Conservation (phyloP, 140 eudicot genomes). For the Bidens hawaiensis region DNA sequence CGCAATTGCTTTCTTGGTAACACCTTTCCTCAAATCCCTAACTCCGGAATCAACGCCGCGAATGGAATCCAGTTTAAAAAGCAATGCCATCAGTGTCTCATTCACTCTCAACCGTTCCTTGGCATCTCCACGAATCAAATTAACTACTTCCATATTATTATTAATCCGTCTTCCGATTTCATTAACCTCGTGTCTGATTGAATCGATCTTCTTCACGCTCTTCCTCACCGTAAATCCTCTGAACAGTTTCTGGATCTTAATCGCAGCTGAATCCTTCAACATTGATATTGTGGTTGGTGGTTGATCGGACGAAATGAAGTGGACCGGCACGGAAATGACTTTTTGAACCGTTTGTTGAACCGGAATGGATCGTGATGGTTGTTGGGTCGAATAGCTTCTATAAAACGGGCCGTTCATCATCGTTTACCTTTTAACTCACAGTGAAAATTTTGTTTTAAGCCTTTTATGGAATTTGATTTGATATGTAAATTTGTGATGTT, state of each 20-base stretch:
- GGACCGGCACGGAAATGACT: conserved; percentile 50
- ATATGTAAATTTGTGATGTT: neutral
- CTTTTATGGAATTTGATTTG: neutral
- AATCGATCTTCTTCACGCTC: conserved; percentile 40
- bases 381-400: neutral
- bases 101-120: conserved; percentile 49
- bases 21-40: conserved; percentile 52
- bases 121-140: conserved; percentile 30
- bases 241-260: conserved; percentile 52
- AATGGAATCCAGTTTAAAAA: conserved; percentile 59
- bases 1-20: conserved; percentile 49
- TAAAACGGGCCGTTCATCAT: conserved; percentile 27
- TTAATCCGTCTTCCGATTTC: conserved; percentile 31
- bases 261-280: conserved; percentile 28
- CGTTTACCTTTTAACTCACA: neutral
- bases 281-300: neutral
- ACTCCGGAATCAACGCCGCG: conserved; percentile 49
- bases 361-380: conserved; percentile 1
- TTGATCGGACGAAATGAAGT: conserved; percentile 28
- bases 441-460: neutral
- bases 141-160: conserved; percentile 12
- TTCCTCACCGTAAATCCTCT: conserved; percentile 60
- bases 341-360: conserved; percentile 12
- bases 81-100: conserved; percentile 63
- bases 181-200: conserved; percentile 34